phyloP scores from a whole-genome alignment of 2,329 filamentous ascomycete species.

The Pestalotiopsis sp. region DNA sequence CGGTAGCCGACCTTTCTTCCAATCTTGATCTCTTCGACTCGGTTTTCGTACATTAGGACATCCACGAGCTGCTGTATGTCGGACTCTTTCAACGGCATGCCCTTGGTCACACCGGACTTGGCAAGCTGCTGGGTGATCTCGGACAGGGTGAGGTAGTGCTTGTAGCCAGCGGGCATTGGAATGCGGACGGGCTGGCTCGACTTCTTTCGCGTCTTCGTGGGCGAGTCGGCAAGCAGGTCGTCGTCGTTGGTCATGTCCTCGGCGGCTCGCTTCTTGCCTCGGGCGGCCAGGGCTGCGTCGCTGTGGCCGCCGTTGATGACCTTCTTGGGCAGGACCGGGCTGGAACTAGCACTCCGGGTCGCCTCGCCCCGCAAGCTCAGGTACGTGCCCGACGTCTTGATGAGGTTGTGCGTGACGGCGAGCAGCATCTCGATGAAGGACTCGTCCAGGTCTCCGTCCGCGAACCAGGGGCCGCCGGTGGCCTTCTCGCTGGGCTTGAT shows the following conservation, averaged over 20 bases:
- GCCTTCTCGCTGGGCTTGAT: constrained; percentile 86
- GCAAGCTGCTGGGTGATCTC: constrained; percentile 79
- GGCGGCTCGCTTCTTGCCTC: constrained; percentile 55
- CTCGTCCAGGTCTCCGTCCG: constrained; percentile 85
- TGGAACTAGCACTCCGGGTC: constrained; percentile 36
- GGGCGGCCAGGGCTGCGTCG: constrained; percentile 35
- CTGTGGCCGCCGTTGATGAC: constrained; percentile 52
- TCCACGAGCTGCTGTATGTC: constrained; percentile 87
- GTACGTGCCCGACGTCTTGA: constrained; percentile 34
- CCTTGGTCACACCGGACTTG: constrained; percentile 69
- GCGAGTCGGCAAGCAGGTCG: constrained; percentile 20
- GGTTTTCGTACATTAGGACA: constrained; percentile 85
- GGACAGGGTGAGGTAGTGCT: constrained; percentile 77
- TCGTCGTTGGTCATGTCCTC: constrained; percentile 45
- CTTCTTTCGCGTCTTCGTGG: constrained; percentile 30
- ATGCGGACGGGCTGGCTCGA: constrained; percentile 34
- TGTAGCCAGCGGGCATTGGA: constrained; percentile 67
- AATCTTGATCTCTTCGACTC: constrained; percentile 68
- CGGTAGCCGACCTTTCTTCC: constrained; percentile 55
- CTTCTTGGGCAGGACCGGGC: constrained; percentile 56
- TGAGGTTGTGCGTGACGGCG: constrained; percentile 36
- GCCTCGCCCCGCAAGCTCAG: constrained; percentile 34
- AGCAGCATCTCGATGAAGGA: constrained; percentile 82
- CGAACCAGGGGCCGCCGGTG: constrained; percentile 93
- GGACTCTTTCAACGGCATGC: constrained; percentile 68